A percentile compares a stretch with the other conserved stretches of the same genome.
phyloP scores from a whole-genome alignment of 2,329 filamentous ascomycete genomes.

The Eutypa lata region DNA sequence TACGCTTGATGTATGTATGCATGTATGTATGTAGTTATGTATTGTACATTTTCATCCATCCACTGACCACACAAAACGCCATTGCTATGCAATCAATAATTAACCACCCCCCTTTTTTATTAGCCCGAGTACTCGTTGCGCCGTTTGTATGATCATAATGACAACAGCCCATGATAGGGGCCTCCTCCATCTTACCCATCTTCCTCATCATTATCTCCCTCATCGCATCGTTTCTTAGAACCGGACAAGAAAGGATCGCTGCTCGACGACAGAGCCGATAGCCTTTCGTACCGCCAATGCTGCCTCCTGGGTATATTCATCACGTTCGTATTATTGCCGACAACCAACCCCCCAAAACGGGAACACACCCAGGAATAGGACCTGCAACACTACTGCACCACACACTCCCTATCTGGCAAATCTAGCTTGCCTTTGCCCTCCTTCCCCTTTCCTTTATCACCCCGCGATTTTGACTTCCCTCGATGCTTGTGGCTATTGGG shows the following conservation, averaged over 20 bases:
- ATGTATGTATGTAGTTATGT: too few relatives aligned
- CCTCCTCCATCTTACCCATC: too few relatives aligned
- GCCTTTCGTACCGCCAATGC: conserved; percentile 15
- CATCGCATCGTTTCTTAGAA: too few relatives aligned
- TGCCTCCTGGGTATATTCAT: conserved; percentile 16
- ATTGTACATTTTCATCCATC: too few relatives aligned
- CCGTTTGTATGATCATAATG: too few relatives aligned
- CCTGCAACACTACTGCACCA: conserved; percentile 25
- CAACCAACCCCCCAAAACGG: background rate
- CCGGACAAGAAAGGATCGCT: background rate
- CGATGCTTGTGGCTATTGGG: conserved; percentile 12
- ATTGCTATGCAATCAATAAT: too few relatives aligned
- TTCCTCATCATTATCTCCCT: too few relatives aligned
- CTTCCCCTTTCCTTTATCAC: conserved; percentile 11
- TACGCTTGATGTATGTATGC: too few relatives aligned
- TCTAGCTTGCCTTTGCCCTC: conserved; percentile 21
- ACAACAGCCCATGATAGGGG: too few relatives aligned
- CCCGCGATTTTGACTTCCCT: conserved; percentile 11
- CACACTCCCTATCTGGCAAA: conserved; percentile 29
- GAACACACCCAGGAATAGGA: conserved; percentile 7
- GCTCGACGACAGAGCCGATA: background rate
- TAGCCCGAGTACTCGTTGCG: too few relatives aligned
- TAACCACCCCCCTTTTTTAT: too few relatives aligned
- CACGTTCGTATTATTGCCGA: conserved; percentile 12
- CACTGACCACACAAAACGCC: too few relatives aligned